phyloP scores from a whole-genome alignment of 305 asterid species.

The Fraxinus velutina region DNA sequence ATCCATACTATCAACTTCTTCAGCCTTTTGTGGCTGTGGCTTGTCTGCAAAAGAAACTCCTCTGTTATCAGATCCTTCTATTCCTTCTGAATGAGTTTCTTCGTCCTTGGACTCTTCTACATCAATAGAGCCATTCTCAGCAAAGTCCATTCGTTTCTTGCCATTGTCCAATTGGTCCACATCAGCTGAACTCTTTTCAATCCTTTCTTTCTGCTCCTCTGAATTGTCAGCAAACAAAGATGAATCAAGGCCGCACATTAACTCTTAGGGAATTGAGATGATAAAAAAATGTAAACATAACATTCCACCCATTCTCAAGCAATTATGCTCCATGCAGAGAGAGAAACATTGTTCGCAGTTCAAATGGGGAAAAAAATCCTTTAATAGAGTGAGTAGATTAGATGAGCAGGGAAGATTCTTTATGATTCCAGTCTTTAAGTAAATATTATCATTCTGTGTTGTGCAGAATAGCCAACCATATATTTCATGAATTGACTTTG shows the following conservation, averaged over 20 bases:
- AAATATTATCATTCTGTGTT: background rate
- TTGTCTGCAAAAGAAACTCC: constrained; percentile 52
- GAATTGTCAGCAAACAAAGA: constrained; percentile 26
- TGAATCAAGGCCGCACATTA: constrained; percentile 9
- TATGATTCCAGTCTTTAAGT: background rate
- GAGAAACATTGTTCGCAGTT: background rate
- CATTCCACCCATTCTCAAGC: background rate
- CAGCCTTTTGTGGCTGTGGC: constrained; percentile 37
- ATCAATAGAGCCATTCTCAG: constrained; percentile 39
- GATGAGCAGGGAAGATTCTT: background rate
- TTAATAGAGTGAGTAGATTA: background rate
- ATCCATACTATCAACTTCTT: constrained; percentile 27
- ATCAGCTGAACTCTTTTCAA: constrained; percentile 31
- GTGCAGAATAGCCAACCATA: background rate
- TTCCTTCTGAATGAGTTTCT: constrained; percentile 50
- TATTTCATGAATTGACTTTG: background rate
- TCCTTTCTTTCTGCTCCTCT: constrained; percentile 46
- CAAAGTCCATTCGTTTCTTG: constrained; percentile 41
- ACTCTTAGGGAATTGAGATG: background rate
- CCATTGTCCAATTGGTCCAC: constrained; percentile 40
- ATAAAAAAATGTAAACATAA: background rate
- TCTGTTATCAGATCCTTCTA: constrained; percentile 45
- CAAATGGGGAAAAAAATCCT: background rate
- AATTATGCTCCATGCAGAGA: background rate
- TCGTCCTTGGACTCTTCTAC: constrained; percentile 51